Conservation (phyloP, 441 rosid species). For the Populus hybrid region DNA sequence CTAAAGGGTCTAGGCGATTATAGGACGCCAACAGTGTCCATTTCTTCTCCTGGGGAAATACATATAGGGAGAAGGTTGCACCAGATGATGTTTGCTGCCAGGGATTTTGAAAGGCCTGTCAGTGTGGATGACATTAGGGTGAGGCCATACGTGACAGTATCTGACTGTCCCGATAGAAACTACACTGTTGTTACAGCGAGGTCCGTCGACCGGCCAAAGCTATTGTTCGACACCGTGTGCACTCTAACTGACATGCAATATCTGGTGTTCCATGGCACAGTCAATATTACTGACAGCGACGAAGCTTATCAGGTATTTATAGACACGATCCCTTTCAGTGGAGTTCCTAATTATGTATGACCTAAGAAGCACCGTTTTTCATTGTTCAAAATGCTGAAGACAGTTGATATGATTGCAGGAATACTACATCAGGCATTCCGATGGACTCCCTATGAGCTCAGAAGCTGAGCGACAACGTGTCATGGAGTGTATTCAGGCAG, state of each 20-base stretch:
- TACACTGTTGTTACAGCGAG: slow-evolving; percentile 81
- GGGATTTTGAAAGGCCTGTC: slow-evolving; percentile 72
- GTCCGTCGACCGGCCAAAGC: slow-evolving; percentile 84
- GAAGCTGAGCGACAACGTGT: slow-evolving; percentile 93
- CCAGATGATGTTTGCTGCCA: slow-evolving; percentile 50
- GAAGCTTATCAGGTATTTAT: slow-evolving; percentile 83
- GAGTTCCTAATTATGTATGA: too few species aligned
- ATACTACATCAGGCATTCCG: slow-evolving; percentile 84
- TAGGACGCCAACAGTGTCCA: slow-evolving; percentile 55
- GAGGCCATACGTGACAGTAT: slow-evolving; percentile 59
- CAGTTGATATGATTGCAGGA: slow-evolving; percentile 49
- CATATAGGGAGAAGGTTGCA: slow-evolving; percentile 54
- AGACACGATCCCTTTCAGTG: too few species aligned
- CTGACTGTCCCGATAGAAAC: slow-evolving; percentile 65
- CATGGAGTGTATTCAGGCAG: slow-evolving; percentile 83
- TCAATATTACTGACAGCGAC: slow-evolving; percentile 47
- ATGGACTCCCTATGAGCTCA: slow-evolving; percentile 82
- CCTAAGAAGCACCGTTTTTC: too few species aligned
- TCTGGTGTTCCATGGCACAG: slow-evolving; percentile 87
- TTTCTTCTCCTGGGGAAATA: slow-evolving; percentile 61
- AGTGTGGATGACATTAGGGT: slow-evolving; percentile 37
- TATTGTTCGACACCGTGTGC: slow-evolving; percentile 82
- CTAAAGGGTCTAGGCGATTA: slow-evolving; percentile 57
- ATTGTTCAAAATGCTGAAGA: too few species aligned
- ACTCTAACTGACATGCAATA: slow-evolving; percentile 93